Evolutionary conservation across 2,329 filamentous ascomycete genomes (phyloP).

Genomic region (Setomelanomma holmii): DNA sequence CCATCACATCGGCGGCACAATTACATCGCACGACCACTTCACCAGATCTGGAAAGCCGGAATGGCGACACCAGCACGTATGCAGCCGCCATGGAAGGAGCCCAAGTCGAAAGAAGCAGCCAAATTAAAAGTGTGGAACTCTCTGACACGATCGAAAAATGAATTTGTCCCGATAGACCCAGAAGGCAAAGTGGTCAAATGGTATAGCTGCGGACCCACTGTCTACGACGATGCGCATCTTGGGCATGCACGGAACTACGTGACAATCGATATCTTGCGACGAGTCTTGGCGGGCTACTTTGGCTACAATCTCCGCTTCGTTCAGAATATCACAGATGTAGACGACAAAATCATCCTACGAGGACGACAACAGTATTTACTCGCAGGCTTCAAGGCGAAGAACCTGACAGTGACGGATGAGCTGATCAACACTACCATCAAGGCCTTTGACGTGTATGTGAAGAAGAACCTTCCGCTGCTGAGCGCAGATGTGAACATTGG

Average conservation of each 20-base stretch:
- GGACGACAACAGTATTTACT: constrained; percentile 82
- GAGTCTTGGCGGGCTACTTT: constrained; percentile 84
- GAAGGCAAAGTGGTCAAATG: constrained; percentile 74
- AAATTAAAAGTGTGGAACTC: constrained; percentile 80
- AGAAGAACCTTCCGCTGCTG: constrained; percentile 71
- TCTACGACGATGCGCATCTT: constrained; percentile 82
- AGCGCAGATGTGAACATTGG: constrained; percentile 53
- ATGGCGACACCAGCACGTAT: constrained; percentile 46
- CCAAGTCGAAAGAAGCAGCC: constrained; percentile 54
- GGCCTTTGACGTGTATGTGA: constrained; percentile 65
- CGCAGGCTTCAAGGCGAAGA: constrained; percentile 66
- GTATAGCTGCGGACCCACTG: constrained; percentile 90
- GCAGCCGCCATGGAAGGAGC: constrained; percentile 50
- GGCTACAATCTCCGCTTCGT: constrained; percentile 83
- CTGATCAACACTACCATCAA: constrained; percentile 58
- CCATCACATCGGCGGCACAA: constrained; percentile 21
- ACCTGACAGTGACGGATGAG: constrained; percentile 53
- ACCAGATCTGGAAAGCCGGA: constrained; percentile 21
- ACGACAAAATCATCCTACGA: constrained; percentile 66
- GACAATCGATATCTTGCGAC: constrained; percentile 84
- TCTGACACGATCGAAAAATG: constrained; percentile 74
- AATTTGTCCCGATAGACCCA: constrained; percentile 75
- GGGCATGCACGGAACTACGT: constrained; percentile 92
- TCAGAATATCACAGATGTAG: constrained; percentile 82
- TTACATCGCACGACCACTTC: constrained; percentile 19